These are phyloP conservation scores for Naganishia kalamii DNA, from an alignment of 768 basidiomycete genomes.

Conservation along the genomic window DNA sequence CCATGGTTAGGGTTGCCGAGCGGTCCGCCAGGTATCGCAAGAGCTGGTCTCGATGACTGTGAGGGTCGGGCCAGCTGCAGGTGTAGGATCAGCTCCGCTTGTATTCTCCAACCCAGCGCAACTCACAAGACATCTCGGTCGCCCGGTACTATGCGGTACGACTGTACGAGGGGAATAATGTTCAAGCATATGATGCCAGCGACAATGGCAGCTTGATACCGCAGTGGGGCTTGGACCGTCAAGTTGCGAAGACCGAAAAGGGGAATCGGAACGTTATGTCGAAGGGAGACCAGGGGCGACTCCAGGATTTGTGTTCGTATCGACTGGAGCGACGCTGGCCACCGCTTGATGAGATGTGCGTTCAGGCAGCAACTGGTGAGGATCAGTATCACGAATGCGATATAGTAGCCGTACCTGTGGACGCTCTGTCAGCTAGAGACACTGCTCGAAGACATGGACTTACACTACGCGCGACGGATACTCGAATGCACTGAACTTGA, in stretches of 20 bases:
- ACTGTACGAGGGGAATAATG: neutral
- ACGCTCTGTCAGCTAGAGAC: neutral
- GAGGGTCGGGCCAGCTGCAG: neutral
- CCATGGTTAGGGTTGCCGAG: neutral
- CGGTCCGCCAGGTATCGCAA: conserved; percentile 1
- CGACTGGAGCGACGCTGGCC: neutral
- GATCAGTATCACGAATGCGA: neutral
- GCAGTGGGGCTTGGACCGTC: conserved; percentile 1
- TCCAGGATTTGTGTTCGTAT: conserved; percentile 1
- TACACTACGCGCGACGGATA: neutral
- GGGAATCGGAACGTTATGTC: neutral
- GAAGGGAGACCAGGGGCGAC: neutral
- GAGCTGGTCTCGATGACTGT: neutral
- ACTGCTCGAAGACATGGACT: neutral
- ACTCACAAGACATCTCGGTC: conserved; percentile 9
- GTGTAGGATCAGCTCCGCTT: neutral
- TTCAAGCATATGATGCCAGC: neutral
- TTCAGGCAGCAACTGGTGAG: neutral
- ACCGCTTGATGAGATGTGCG: neutral
- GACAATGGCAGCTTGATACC: neutral
- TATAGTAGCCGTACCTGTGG: neutral
- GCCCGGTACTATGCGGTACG: neutral
- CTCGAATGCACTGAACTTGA: neutral
- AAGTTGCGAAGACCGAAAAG: neutral
- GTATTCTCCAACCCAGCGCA: too few species aligned